Percentiles rank a stretch among this genome's conserved stretches.
Conservation (phyloP, 108 stramenopile species). For the Poteriospumella lacustris region DNA sequence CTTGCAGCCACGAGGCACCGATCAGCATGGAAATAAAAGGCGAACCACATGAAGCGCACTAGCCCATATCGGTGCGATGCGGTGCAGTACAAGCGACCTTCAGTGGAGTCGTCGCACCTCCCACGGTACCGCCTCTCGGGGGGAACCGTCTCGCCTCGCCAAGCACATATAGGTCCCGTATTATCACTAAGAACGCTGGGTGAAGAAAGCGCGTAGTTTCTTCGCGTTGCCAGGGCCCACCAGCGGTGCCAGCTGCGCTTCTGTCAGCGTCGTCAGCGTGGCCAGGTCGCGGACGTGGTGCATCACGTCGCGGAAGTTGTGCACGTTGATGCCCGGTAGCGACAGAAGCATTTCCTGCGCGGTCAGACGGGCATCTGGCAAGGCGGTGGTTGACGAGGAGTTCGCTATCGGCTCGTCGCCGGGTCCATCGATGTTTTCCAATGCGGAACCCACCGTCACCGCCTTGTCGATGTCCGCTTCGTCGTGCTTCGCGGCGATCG, state of each 20-base stretch:
- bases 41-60: no score
- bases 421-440: not conserved
- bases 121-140: no score
- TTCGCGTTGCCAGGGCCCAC: constrained; percentile 74
- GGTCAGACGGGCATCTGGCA: constrained; percentile 53
- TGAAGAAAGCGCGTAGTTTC: constrained; percentile 76
- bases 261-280: constrained; percentile 66
- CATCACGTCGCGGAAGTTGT: constrained; percentile 76
- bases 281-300: constrained; percentile 69
- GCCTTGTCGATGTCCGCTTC: constrained; percentile 65
- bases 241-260: constrained; percentile 65
- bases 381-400: not conserved
- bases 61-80: no score
- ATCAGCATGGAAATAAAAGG: no score
- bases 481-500: constrained; percentile 69
- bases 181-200: no score
- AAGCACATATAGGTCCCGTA: no score
- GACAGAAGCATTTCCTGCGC: constrained; percentile 77
- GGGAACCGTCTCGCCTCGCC: no score
- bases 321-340: constrained; percentile 76
- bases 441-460: constrained; percentile 31
- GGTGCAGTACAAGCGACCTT: no score
- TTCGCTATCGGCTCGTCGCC: not conserved
- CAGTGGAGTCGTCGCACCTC: no score
- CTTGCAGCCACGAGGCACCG: no score